Evolutionary conservation across 169 alveolate species (phyloP), one percentile per base, ranked within the genome.

Genomic region (Ichthyophthirius multifiliis): DNA sequence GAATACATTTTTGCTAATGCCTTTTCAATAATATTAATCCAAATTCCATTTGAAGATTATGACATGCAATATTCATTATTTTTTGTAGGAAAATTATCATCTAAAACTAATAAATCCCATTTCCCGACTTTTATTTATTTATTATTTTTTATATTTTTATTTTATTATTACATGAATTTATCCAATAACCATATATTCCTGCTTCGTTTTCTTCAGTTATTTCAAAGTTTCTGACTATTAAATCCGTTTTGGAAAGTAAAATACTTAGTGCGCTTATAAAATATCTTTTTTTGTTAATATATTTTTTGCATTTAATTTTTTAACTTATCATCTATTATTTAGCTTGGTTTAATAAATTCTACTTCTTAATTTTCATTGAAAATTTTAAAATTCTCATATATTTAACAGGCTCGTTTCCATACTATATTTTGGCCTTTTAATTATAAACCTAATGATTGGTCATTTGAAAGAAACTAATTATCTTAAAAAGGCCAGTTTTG

Each of bases 181-280:
- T 30, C 77, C 77, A 67, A 39, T 27, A 35, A 12, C 77, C 46
- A 23, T 35, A 67, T 41, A 67, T 34, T 34, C 77, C 77, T 39
- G 77, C 48, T 18, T 67, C 45, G 20, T 67, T 67, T 34, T 18
- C 16, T 18, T 67, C 6, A 2, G 46, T 34, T 4, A 67, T 37
- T 37, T 67, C 77, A 67, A 67, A 67, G 41, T 34, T 67, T 37
- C 77, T 67, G 4, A 67, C 46, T 1, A 67, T 37, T 37, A 55
- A 27, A 55, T 55, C 71, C 71, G 31, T 55, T 27, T 55, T 55
- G 16, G 43, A 27, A n/a, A 55, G 31, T 0, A 55, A 39, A 27
- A 55, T 55, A 23, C 31, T 55, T 55, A 55, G 31, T 16, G 71
- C 71, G 16, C 71, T 55, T 27, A 55, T 27, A 18, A 55, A 10